phyloP scores from a whole-genome alignment of 2,329 filamentous ascomycete species.

The Stachybotrys echinatus region DNA sequence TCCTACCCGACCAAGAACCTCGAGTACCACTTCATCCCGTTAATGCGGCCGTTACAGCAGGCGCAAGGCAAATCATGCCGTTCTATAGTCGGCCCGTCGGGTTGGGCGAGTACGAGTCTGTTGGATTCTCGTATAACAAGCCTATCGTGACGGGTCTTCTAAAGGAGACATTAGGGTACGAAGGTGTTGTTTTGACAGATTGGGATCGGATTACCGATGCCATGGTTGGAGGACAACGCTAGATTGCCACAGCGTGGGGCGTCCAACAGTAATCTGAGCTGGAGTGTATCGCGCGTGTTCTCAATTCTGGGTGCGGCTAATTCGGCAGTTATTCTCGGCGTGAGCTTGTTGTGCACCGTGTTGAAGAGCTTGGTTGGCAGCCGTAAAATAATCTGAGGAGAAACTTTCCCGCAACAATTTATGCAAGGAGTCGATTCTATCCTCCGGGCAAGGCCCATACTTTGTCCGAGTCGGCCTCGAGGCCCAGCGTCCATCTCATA shows the following conservation, averaged over 20 bases:
- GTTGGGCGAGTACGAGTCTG: conserved; percentile 33
- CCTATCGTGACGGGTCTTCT: conserved; percentile 42
- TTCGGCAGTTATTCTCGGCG: conserved; percentile 42
- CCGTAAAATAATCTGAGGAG: conserved; percentile 33
- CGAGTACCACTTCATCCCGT: conserved; percentile 44
- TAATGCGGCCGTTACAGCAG: conserved; percentile 43
- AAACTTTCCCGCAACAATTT: too few relatives aligned
- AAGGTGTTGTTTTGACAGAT: conserved; percentile 43
- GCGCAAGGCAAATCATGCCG: conserved; percentile 46
- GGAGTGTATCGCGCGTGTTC: conserved; percentile 33
- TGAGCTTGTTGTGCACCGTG: conserved; percentile 43
- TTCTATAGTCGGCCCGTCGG: conserved; percentile 43
- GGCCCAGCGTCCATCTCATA: conserved; percentile 12
- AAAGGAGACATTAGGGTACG: conserved; percentile 38
- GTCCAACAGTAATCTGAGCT: conserved; percentile 37
- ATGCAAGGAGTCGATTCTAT: conserved; percentile 40
- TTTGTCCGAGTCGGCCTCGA: conserved; percentile 22
- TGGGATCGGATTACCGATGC: conserved; percentile 39
- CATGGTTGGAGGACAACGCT: too few relatives aligned
- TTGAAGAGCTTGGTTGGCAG: conserved; percentile 34
- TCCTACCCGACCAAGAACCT: conserved; percentile 45
- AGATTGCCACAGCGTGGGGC: conserved; percentile 39
- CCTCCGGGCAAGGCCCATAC: conserved; percentile 31
- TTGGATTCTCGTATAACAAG: conserved; percentile 46
- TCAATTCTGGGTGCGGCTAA: conserved; percentile 45